Conservation (phyloP, 805 yeast genomes). For the Saturnispora bothae region DNA sequence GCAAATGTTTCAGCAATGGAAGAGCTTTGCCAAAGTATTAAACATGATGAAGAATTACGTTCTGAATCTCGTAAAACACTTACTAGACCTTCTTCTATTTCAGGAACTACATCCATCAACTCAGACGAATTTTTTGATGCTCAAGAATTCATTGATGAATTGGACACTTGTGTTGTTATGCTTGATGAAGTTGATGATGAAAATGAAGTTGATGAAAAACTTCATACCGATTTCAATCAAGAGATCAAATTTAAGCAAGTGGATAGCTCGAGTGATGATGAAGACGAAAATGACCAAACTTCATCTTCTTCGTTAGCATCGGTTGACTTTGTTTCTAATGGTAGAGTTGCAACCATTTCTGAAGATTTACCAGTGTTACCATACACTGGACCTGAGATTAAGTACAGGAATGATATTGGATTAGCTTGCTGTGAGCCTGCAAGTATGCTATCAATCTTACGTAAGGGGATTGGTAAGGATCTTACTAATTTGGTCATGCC, state of each 20-base stretch:
- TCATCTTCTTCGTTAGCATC: background rate
- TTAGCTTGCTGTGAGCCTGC: constrained; percentile 67
- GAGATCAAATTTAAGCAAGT: background rate
- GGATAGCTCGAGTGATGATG: constrained; percentile 4
- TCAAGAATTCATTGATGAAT: constrained; percentile 43
- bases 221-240: background rate
- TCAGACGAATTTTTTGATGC: constrained; percentile 62
- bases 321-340: background rate
- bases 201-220: background rate
- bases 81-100: constrained; percentile 18
- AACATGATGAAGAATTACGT: constrained; percentile 15
- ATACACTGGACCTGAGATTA: constrained; percentile 25
- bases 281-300: constrained; percentile 1
- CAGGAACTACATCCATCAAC: constrained; percentile 28
- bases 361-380: constrained; percentile 63
- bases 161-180: constrained; percentile 45
- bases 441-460: constrained; percentile 62
- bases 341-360: background rate
- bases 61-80: constrained; percentile 19
- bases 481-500: constrained; percentile 83
- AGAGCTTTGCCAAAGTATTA: constrained; percentile 15
- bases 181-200: constrained; percentile 25
- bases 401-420: constrained; percentile 49
- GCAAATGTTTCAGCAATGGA: constrained; percentile 18
- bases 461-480: constrained; percentile 91